Percentiles rank a stretch among this genome's conserved stretches.
Evolutionary conservation across 2,329 filamentous ascomycete species (phyloP).

Genomic region (Hymenoscyphus occultus): DNA sequence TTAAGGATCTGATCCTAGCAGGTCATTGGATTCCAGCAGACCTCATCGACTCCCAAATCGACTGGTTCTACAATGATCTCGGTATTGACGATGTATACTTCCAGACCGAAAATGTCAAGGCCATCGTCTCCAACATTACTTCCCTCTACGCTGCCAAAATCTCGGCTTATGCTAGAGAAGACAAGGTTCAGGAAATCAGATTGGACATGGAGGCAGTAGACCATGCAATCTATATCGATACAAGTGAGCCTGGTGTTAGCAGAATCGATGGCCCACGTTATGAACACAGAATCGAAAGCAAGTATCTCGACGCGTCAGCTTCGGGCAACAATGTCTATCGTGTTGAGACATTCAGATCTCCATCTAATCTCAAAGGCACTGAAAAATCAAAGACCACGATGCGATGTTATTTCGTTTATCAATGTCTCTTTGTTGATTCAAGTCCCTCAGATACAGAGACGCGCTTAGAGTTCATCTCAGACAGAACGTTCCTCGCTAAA

Average conservation of each 20-base stretch:
- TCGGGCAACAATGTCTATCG: conserved; percentile 73
- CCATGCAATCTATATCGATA: conserved; percentile 98
- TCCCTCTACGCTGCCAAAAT: conserved; percentile 97
- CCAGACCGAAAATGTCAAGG: conserved; percentile 79
- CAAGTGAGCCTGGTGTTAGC: conserved; percentile 82
- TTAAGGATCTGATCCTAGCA: conserved; percentile 70
- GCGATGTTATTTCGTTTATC: conserved; percentile 98
- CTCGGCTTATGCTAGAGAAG: conserved; percentile 86
- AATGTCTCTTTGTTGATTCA: conserved; percentile 82
- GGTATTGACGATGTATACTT: conserved; percentile 99
- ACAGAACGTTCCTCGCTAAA: conserved; percentile 92
- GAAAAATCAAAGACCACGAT: conserved; percentile 72
- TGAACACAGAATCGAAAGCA: conserved; percentile 88
- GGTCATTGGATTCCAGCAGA: conserved; percentile 77
- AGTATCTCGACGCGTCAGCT: conserved; percentile 76
- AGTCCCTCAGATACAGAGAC: conserved; percentile 77
- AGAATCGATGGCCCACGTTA: conserved; percentile 79
- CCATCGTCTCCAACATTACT: conserved; percentile 90
- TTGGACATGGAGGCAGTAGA: conserved; percentile 93
- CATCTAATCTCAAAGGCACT: conserved; percentile 69
- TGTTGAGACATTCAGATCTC: conserved; percentile 95
- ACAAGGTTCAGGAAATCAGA: conserved; percentile 91
- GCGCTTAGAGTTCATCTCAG: conserved; percentile 84
- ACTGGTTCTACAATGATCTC: conserved; percentile 97
- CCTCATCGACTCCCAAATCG: conserved; percentile 80